Conservation (phyloP, 169 alveolate genomes). For the Eimeria praecox region DNA sequence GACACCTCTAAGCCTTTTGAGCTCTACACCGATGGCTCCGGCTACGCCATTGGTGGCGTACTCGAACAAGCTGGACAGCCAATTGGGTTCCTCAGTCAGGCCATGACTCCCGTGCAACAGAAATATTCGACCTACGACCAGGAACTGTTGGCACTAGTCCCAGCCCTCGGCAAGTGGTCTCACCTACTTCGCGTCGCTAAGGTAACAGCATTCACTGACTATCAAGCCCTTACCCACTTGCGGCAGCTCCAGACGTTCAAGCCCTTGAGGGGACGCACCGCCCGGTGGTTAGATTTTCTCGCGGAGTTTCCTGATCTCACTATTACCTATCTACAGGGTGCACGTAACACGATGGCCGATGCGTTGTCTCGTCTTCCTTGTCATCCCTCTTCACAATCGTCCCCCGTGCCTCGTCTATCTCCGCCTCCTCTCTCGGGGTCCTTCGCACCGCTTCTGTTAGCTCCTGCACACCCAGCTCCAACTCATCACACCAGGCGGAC, state of each 20-base stretch:
- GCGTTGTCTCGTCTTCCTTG: no score
- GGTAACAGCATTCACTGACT: not conserved
- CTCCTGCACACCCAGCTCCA: no score
- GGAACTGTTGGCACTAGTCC: not conserved
- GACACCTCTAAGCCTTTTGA: slow-evolving; percentile 31
- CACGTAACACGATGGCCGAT: no score
- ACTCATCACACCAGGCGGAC: no score
- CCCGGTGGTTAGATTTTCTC: slow-evolving; percentile 1
- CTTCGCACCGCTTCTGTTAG: no score
- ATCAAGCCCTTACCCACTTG: not conserved
- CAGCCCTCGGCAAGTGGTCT: not conserved
- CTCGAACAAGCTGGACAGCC: not conserved
- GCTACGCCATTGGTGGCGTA: not conserved
- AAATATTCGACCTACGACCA: slow-evolving; percentile 23
- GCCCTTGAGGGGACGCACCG: not conserved
- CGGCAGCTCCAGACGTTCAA: not conserved
- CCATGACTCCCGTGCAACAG: not conserved
- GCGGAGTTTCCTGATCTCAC: not conserved
- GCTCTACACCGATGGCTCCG: slow-evolving; percentile 1
- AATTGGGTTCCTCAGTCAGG: slow-evolving; percentile 27
- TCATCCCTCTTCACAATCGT: no score
- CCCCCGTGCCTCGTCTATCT: no score
- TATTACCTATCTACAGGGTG: not conserved
- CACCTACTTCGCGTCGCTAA: not conserved
- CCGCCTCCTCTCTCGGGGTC: no score